phyloP scores from a whole-genome alignment of 2,329 filamentous ascomycete species.

The Pyrenophora seminiperda region DNA sequence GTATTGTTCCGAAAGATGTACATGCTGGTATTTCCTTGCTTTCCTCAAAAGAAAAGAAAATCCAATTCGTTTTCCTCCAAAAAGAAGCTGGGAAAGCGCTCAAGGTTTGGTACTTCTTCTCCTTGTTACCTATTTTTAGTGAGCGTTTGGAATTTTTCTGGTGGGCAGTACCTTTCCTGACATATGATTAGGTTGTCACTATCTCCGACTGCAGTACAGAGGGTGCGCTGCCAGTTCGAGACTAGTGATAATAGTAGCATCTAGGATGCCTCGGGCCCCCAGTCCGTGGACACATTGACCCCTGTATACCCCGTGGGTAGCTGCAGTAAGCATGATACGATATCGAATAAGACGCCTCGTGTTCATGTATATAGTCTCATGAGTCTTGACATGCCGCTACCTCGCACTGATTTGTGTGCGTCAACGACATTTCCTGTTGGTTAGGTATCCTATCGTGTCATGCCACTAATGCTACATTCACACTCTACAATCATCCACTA shows the following conservation, averaged over 20 bases:
- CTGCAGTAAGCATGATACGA: constrained; percentile 3
- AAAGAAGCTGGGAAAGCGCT: too few relatives aligned
- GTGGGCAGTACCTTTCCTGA: not conserved
- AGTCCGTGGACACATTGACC: not conserved
- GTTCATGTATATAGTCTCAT: constrained; percentile 1
- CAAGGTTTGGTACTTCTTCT: too few relatives aligned
- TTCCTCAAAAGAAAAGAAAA: not conserved
- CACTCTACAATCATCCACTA: too few relatives aligned
- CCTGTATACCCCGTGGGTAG: constrained; percentile 4
- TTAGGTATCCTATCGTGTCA: too few relatives aligned
- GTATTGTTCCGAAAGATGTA: too few relatives aligned
- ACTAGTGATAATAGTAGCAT: constrained; percentile 2
- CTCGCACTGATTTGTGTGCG: not conserved
- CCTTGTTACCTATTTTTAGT: too few relatives aligned
- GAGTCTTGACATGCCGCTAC: not conserved
- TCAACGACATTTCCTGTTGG: not conserved
- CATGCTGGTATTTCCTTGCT: not conserved
- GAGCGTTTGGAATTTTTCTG: not conserved
- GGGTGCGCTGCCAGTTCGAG: not conserved
- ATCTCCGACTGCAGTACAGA: not conserved
- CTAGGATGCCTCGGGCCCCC: not conserved
- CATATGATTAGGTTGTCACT: not conserved
- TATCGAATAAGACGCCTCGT: not conserved
- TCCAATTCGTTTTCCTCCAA: too few relatives aligned
- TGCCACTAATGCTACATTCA: too few relatives aligned